Evolutionary conservation across 768 basidiomycete genomes (phyloP), one percentile per base, ranked within the genome.

Genomic region (Lactarius evosmus): DNA sequence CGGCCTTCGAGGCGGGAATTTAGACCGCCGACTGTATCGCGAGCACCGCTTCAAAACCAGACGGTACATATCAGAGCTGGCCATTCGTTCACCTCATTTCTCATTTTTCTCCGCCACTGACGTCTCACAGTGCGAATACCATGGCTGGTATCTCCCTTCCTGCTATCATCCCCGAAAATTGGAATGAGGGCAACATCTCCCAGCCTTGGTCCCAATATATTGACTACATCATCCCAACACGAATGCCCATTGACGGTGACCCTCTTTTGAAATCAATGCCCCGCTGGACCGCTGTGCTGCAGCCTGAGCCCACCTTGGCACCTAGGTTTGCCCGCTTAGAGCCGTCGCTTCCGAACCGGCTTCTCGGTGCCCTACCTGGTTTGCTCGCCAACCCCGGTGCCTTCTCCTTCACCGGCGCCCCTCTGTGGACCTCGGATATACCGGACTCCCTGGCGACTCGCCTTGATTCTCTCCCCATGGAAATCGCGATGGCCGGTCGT

Each of bases 211-310:
- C 56, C 29, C 46, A 62, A 29, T 62, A 32, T n/a, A 29, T 62
- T 32, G 30, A 57, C 29, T 58, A 62, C 22, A 33, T 57, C 38
- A n/a, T 62, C 56, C 29, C 56, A n/a, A 33, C 38, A 12, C 56
- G 22, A n/a, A 62, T 41, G 34, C 62, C 62, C 6, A 62, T 62
- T 49, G 62, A 62, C 22, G 22, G 17, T 4, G 27, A 52, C 38
- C 49, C 55, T 25, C 1, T n/a, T 17, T 33, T 52, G 2, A 51
- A 33, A 32, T 58, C 49, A 16, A 40, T 16, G 8, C 62, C 56
- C 41, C 62, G 62, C 25, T 62, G 62, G 62, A 62, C 62, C 17
- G 56, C 62, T 16, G 56, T 62, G 7, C 49, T 57, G 36, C 62
- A 58, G 22, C 56, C 56, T 46, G 61, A 56, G 22, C 22, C 34